Base-by-base conservation (phyloP, 2,329 filamentous ascomycete species). In the Colletotrichum echinochloae region DNA sequence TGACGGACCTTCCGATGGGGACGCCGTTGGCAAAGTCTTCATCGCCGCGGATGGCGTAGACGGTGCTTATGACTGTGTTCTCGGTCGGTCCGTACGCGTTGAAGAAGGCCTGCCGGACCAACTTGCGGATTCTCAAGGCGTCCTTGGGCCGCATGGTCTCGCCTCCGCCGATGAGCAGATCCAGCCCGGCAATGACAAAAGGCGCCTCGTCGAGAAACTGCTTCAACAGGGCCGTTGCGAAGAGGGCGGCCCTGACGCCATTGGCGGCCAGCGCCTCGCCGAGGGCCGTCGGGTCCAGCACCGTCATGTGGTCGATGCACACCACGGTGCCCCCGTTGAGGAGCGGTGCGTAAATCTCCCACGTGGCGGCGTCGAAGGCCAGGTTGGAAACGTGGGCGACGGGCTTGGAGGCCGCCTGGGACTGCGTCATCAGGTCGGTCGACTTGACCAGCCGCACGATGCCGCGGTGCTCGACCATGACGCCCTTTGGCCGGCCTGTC, bases 401-500 rank as follows among this genome's bases (percentile, higher is more conserved):
- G 2, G 59, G 28, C 20, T 26, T 30, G 14, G 44, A 16, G 8
- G 56, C 26, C 12, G 44, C 20, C 16, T 35, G 59, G 1, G 59
- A 35, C 20, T 14, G 28, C 26, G 44, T 49, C n/a, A 48, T 60
- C 28, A 37, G 2, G 11, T 61, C 39, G 7, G 59, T 51, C 8
- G 41, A 48, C 41, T 61, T 61, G 33, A 70, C 66, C 5, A 72
- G 56, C 11, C 74, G 59, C 20, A 73, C 33, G 30, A 76, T 61
- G 18, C 64, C 61, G 5, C 70, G 65, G 41, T 75, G 74, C 28
- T 74, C 70, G 56, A 76, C 59, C 69, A 85, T 80, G 33, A 86
- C 83, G 41, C 85, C 85, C 77, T 87, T 87, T 11, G 85, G 85
- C 37, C 78, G 78, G 9, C 85, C 85, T 1, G 85, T 87, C 8